Conservation (phyloP, 441 rosid genomes). For the Pelargonium citronellum region DNA sequence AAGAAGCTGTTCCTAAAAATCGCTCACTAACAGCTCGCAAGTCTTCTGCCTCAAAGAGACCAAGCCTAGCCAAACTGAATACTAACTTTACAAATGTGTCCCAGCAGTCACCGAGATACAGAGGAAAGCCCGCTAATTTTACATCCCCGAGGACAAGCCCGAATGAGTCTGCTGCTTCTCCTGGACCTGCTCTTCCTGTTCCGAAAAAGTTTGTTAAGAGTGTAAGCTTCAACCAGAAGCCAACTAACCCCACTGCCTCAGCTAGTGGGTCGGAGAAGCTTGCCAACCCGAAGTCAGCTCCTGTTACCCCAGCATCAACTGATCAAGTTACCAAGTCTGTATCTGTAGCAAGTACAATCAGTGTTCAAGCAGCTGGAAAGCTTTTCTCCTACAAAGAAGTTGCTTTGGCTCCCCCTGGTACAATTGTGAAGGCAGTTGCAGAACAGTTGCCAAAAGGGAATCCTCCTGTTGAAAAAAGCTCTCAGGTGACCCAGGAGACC, state of each 20-base stretch:
- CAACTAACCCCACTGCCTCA: constrained; percentile 31
- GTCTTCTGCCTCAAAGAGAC: constrained; percentile 62
- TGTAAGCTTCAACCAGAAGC: constrained; percentile 70
- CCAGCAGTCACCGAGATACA: constrained; percentile 55
- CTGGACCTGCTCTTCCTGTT: constrained; percentile 44
- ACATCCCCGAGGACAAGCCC: constrained; percentile 54
- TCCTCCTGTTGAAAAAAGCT: constrained; percentile 27
- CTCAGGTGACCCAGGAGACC: constrained; percentile 35
- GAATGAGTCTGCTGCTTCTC: constrained; percentile 42
- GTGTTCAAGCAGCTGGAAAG: constrained; percentile 76
- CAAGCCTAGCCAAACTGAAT: constrained; percentile 80
- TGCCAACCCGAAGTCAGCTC: constrained; percentile 44
- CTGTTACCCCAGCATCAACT: constrained; percentile 42
- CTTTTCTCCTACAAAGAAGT: constrained; percentile 97
- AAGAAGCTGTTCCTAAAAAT: constrained; percentile 72
- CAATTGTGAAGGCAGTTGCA: constrained; percentile 78
- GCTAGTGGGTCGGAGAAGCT: constrained; percentile 45
- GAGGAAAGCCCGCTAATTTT: constrained; percentile 57
- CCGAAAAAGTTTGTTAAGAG: constrained; percentile 59
- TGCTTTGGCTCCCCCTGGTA: constrained; percentile 96
- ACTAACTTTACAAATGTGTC: constrained; percentile 75
- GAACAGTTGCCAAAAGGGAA: constrained; percentile 64
- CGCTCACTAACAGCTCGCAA: constrained; percentile 71
- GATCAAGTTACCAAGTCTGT: constrained; percentile 55
- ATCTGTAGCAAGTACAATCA: constrained; percentile 44